Evolutionary conservation across 2,329 filamentous ascomycete species (phyloP), one percentile per base, ranked within the genome.

Genomic region (Paramyrothecium roridum): DNA sequence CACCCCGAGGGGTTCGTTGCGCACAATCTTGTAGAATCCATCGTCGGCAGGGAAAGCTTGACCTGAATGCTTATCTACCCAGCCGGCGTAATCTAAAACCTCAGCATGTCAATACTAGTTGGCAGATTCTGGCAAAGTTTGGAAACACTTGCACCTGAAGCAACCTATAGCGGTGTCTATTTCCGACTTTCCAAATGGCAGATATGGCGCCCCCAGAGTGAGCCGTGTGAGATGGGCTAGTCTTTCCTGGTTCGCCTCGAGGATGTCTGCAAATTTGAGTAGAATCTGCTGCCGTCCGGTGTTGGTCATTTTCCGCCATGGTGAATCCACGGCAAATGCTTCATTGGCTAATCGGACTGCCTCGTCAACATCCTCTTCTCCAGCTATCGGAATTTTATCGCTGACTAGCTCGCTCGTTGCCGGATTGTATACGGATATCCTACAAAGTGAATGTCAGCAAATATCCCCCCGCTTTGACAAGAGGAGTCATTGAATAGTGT

Each of bases 21-120:
- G 52, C 1, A 73, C 67, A 21, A 74, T 70, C 55, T 74, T 65
- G 43, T 76, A 62, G 61, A 79, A 78, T 2, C 77, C 77, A 58
- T 78, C 74, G 26, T 75, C 77, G 57, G 74, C 69, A 6, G 76
- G 74, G 60, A 69, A 71, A 0, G 67, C 64, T 49, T 75, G 66
- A 22, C 74, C 73, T 3, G 61, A 59, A 54, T 72, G 69, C 59
- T 74, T 74, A 56, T 75, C 73, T 22, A 67, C 70, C 68, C 73
- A 72, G 3, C 69, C 69, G 6, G 66, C 67, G 49, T 64, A 67
- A 59, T 67, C 68, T 19, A 57, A 50, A 37, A 59, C 43, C 48
- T 51, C 33, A 23, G 19, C 30, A 54, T 51, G 1, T 48, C 53
- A 17, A 30, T 46, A 10, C 2, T 48, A 23, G 49, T 55, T 19